Base-by-base conservation (phyloP, 2,329 filamentous ascomycete genomes). In the Arthrobotrys sinensis region DNA sequence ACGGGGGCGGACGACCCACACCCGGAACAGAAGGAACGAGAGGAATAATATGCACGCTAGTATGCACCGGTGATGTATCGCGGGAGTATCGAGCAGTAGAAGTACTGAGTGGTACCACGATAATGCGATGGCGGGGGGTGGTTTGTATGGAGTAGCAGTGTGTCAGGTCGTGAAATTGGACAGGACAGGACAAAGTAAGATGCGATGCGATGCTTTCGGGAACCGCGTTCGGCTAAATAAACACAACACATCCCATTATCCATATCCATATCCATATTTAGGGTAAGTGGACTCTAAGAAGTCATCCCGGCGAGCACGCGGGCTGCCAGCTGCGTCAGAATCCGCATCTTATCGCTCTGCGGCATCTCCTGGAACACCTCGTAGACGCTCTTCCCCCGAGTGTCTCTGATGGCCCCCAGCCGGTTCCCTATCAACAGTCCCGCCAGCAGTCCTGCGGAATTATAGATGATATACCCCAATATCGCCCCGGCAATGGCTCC, bases 371-470 rank as follows among this genome's bases (percentile, higher is more conserved):
- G 82, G 40, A 95, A 98, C 11, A 97, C 96, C 34, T 90, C 88
- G 85, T 96, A 98, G 5, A 99, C 96, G 83, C 93, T 97, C 90
- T 97, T 98, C 24, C 94, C 94, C 85, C 91, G 93, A 38, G 92
- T 90, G 85, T 99, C 96, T 68, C 96, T 88, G 21, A 99, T 89
- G 6, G 93, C 93, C 0, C 96, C 96, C 19, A 98, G 85, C 67
- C 94, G 86, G 85, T 97, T 98, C 8, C 96, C 96, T 0, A 94
- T 94, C 1, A 97, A 94, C 1, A 93, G 93, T 2, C 96, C 96
- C 0, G 95, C 95, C 34, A 98, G 85, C 82, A 95, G 88, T 0
- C 96, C 96, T 0, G 95, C 92, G 60, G 97, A 89, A 83, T 98
- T 98, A 32, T 71, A 77, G 24, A 98, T 89, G 81, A 99, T 99